These are phyloP conservation scores for Candida ortonii DNA, from an alignment of 805 yeast species.

Conservation along the genomic window DNA sequence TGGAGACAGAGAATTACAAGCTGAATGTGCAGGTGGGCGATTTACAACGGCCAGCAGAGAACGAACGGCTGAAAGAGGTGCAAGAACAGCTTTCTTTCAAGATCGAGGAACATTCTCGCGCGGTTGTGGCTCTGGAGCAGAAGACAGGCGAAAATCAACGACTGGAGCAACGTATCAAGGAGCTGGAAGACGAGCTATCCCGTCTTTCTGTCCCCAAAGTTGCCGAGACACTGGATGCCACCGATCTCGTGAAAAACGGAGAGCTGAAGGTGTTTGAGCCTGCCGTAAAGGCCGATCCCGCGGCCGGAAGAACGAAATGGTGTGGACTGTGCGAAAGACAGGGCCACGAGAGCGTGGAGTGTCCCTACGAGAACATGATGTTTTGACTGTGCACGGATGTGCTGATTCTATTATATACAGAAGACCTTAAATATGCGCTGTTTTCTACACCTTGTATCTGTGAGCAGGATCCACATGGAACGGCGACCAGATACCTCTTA, in stretches of 20 bases:
- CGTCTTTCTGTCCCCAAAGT: not conserved
- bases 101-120: not conserved
- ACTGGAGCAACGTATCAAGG: slow-evolving; percentile 5
- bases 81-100: slow-evolving; percentile 1
- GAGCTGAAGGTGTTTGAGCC: slow-evolving; percentile 45
- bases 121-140: slow-evolving; percentile 3
- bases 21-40: slow-evolving; percentile 6
- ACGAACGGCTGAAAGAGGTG: slow-evolving; percentile 9
- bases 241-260: slow-evolving; percentile 15
- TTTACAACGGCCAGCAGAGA: slow-evolving; percentile 18
- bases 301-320: slow-evolving; percentile 77
- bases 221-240: slow-evolving; percentile 1
- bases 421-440: too few relatives aligned
- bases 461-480: slow-evolving; percentile 63
- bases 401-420: slow-evolving; percentile 9
- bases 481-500: slow-evolving; percentile 98
- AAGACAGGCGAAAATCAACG: slow-evolving; percentile 6
- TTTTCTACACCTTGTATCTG: slow-evolving; percentile 47
- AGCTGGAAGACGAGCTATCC: slow-evolving; percentile 5
- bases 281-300: slow-evolving; percentile 50
- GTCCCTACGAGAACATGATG: slow-evolving; percentile 75
- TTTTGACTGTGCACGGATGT: too few relatives aligned
- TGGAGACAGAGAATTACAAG: slow-evolving; percentile 15
- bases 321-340: slow-evolving; percentile 90
- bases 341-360: slow-evolving; percentile 84